Base-by-base conservation (phyloP, 306 rosid genomes). In the Glycine soja region DNA sequence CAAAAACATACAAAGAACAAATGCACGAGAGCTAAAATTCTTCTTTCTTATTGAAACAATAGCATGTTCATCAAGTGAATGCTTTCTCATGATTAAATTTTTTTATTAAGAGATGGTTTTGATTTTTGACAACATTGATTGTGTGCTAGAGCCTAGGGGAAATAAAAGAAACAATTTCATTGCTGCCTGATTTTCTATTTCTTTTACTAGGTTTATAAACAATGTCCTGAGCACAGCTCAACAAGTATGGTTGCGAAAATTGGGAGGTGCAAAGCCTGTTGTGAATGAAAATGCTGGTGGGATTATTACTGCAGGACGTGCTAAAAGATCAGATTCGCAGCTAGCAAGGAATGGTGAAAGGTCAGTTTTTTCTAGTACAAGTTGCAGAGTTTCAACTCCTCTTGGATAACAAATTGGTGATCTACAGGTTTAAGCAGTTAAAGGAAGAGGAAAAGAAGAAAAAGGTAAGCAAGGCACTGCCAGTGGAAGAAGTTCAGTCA, bases 261-360 rank as follows among this genome's bases (percentile, higher is more conserved):
- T 91, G 80, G 99, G 99, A 74, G 99, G 99, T 75, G 99, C 99
- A 62, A 93, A 90, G 80, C 99, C 97, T 75, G 90, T 43, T 76
- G 89, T 93, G 43, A 80, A 50, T 78, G 97, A 93, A 78, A 88
- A 90, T 88, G 97, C 92, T 38, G 69, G 90, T 83, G 98, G 94
- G 83, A 96, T 96, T 84, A 96, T 96, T 78, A 90, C 99, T 32
- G 99, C 98, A 76, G 99, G 99, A 40, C 98, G 90, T 70, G 99
- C 99, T 82, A 96, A 89, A 85, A 87, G 97, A 89, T 85, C 91
- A 15, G 87, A 86, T 81, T 90, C 90, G 71, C 91, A 88, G 82
- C 79, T 93, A 77, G 92, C 38, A 46, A 88, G 43, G 69, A 50
- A 81, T 15, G 97, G 98, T 78, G 97, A 92, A 62, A 92, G 94